A percentile compares a stretch with the other conserved stretches of the same genome.
These are phyloP conservation scores for Cercospora zeae-maydis DNA, from an alignment of 2,329 filamentous ascomycete genomes.

Conservation along the genomic window DNA sequence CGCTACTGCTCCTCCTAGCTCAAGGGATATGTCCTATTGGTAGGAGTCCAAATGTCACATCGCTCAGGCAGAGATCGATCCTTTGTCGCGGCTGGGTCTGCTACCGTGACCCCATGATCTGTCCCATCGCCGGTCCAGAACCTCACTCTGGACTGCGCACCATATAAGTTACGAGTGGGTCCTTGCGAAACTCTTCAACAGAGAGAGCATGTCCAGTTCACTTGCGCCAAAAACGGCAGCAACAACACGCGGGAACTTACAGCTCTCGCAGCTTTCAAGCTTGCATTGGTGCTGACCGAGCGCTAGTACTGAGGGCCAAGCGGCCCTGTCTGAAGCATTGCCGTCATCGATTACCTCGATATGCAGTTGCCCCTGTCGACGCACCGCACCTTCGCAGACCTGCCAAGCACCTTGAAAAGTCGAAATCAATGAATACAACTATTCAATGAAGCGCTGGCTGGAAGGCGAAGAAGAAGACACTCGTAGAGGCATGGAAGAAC, in stretches of 20 bases:
- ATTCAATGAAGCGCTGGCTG: neutral
- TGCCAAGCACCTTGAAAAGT: neutral
- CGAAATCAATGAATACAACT: neutral
- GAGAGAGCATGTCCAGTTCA: neutral
- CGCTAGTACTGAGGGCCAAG: neutral
- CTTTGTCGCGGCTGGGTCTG: neutral
- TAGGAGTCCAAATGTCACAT: neutral
- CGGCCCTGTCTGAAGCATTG: neutral
- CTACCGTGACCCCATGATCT: neutral
- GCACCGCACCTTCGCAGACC: neutral
- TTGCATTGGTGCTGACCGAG: neutral
- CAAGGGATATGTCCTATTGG: neutral
- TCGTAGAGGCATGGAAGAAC: neutral
- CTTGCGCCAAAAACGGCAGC: neutral
- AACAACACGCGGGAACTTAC: neutral
- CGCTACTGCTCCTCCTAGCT: neutral
- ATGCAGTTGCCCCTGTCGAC: neutral
- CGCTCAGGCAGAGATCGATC: neutral
- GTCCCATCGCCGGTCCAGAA: neutral
- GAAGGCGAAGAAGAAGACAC: neutral
- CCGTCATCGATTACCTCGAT: neutral
- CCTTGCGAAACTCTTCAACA: neutral
- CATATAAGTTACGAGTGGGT: neutral
- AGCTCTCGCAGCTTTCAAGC: neutral
- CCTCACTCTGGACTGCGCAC: too few relatives aligned